phyloP scores from a whole-genome alignment of 2,329 filamentous ascomycete genomes.

The Fusarium aywerte region DNA sequence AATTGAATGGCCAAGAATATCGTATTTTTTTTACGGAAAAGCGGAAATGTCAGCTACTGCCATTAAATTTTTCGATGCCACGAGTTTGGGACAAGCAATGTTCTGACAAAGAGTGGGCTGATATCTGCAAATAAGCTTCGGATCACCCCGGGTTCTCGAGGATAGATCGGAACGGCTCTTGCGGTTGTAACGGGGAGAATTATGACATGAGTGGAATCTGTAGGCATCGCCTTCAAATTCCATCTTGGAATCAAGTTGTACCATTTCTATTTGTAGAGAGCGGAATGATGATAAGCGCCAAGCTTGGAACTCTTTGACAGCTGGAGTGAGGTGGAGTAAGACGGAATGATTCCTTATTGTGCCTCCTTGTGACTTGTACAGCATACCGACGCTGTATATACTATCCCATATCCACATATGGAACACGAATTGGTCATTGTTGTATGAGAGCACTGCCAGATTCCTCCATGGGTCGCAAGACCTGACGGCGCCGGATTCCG shows the following conservation, averaged over 20 bases:
- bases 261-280: neutral
- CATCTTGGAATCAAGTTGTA: neutral
- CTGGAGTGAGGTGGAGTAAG: conserved; percentile 6
- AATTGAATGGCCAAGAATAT: neutral
- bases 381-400: neutral
- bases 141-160: conserved; percentile 39
- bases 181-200: conserved; percentile 27
- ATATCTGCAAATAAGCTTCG: conserved; percentile 31
- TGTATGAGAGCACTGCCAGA: neutral
- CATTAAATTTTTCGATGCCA: conserved; percentile 25
- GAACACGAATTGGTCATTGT: neutral
- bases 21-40: conserved; percentile 36
- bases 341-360: conserved; percentile 13
- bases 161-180: conserved; percentile 38
- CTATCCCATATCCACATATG: neutral
- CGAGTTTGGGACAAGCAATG: conserved; percentile 26
- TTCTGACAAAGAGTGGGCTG: conserved; percentile 46
- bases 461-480: conserved; percentile 34
- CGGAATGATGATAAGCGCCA: conserved; percentile 35
- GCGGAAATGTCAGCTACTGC: conserved; percentile 40
- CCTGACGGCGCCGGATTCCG: conserved; percentile 26
- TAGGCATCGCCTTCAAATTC: neutral
- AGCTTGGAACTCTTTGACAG: neutral
- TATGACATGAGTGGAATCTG: neutral
- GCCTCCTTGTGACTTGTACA: no score